Percentiles rank a stretch among this genome's conserved stretches.
Evolutionary conservation across 495 filamentous ascomycete species (phyloP).

Genomic region (Penicillium pancosmium): DNA sequence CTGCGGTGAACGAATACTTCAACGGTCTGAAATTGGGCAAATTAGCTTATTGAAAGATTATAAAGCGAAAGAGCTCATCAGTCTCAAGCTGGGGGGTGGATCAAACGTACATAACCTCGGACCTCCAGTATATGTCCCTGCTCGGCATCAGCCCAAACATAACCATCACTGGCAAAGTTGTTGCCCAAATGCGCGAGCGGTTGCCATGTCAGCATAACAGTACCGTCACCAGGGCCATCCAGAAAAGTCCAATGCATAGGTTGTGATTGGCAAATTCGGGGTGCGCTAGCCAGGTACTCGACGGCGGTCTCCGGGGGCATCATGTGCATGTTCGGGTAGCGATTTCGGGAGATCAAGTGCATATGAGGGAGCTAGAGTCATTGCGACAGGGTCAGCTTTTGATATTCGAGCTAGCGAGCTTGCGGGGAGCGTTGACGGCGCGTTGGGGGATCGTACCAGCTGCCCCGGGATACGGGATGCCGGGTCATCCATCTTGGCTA

Average conservation of each 20-base stretch:
- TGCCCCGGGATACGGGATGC: slow-evolving; percentile 62
- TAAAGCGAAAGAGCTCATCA: neutral
- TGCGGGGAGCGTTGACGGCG: neutral
- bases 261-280: slow-evolving; percentile 70
- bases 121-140: slow-evolving; percentile 67
- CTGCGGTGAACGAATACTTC: slow-evolving; percentile 82
- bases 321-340: slow-evolving; percentile 67
- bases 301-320: slow-evolving; percentile 71
- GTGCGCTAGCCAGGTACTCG: slow-evolving; percentile 77
- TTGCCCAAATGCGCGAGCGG: slow-evolving; percentile 65
- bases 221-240: slow-evolving; percentile 76
- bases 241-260: slow-evolving; percentile 93
- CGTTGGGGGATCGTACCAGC: slow-evolving; percentile 51
- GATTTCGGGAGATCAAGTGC: slow-evolving; percentile 77
- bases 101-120: slow-evolving; percentile 70
- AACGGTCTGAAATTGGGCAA: slow-evolving; percentile 51
- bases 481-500: slow-evolving; percentile 63
- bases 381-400: slow-evolving; percentile 25
- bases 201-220: slow-evolving; percentile 85
- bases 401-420: neutral
- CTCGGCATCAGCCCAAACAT: slow-evolving; percentile 84
- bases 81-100: slow-evolving; percentile 1
- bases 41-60: neutral
- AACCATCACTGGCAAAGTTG: slow-evolving; percentile 86
- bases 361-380: slow-evolving; percentile 73